phyloP scores from a whole-genome alignment of 2,329 filamentous ascomycete species.

The Sporothrix brunneoviolacea region DNA sequence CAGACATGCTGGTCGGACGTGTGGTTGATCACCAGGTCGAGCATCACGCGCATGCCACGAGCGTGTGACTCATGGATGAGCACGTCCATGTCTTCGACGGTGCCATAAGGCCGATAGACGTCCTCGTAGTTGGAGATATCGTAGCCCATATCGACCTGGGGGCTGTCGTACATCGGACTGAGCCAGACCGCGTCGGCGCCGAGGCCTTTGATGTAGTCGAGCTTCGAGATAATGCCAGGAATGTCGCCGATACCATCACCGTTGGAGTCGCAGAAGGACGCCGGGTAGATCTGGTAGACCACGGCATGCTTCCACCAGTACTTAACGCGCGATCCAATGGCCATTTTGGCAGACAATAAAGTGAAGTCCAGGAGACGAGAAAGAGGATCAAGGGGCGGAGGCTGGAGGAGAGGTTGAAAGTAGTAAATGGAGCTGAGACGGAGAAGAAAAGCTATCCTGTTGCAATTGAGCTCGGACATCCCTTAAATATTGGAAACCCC shows the following conservation, averaged over 20 bases:
- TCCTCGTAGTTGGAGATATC: constrained; percentile 58
- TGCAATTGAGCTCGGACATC: too few relatives aligned
- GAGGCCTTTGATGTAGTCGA: constrained; percentile 56
- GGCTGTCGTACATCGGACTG: constrained; percentile 43
- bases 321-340: too few relatives aligned
- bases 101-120: constrained; percentile 50
- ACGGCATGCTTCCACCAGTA: constrained; percentile 14
- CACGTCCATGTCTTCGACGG: constrained; percentile 54
- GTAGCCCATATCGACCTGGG: constrained; percentile 52
- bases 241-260: constrained; percentile 58
- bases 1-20: constrained; percentile 64
- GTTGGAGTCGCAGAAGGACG: constrained; percentile 49
- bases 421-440: too few relatives aligned
- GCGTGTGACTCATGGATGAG: constrained; percentile 54
- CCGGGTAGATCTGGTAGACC: constrained; percentile 38
- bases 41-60: constrained; percentile 61
- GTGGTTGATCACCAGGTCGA: constrained; percentile 72
- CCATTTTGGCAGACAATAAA: too few relatives aligned
- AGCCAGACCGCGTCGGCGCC: constrained; percentile 57
- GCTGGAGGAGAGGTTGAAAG: too few relatives aligned
- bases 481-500: too few relatives aligned
- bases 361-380: too few relatives aligned
- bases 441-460: too few relatives aligned
- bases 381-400: too few relatives aligned
- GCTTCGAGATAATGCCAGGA: constrained; percentile 53